These are phyloP conservation scores for Podosphaera aphanis DNA, from an alignment of 2,329 filamentous ascomycete genomes.

Conservation along the genomic window DNA sequence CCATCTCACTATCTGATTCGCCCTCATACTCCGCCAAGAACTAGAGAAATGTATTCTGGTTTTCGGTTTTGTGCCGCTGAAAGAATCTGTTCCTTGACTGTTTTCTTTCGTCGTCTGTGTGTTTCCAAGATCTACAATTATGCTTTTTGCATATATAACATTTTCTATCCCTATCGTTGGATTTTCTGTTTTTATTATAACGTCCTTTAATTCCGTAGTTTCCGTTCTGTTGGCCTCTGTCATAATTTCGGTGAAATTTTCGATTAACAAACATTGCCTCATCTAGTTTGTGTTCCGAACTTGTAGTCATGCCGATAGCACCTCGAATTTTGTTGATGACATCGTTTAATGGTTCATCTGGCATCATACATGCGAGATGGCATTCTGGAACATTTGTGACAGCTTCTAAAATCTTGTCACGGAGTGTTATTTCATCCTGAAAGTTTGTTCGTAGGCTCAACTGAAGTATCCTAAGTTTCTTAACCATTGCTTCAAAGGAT, in stretches of 20 bases:
- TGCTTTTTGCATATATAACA: background rate
- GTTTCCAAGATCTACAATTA: background rate
- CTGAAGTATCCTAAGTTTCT: background rate
- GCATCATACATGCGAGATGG: background rate
- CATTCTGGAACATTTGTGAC: background rate
- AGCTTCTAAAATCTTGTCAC: slow-evolving; percentile 1
- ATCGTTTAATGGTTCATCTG: background rate
- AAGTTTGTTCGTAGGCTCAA: background rate
- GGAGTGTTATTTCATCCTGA: background rate
- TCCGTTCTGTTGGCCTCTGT: background rate
- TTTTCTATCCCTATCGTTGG: background rate
- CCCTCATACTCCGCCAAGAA: background rate
- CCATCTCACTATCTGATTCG: background rate
- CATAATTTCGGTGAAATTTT: background rate
- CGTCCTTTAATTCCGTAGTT: background rate
- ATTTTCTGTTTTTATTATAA: background rate
- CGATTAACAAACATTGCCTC: background rate
- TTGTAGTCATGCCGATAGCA: background rate
- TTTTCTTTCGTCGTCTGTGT: background rate
- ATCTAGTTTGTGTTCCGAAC: background rate
- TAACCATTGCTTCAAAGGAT: background rate
- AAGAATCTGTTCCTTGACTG: background rate
- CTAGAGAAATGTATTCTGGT: background rate
- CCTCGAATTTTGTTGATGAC: background rate
- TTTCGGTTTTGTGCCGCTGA: background rate